phyloP scores from a whole-genome alignment of 257 asterid species.

The Rhazya stricta region DNA sequence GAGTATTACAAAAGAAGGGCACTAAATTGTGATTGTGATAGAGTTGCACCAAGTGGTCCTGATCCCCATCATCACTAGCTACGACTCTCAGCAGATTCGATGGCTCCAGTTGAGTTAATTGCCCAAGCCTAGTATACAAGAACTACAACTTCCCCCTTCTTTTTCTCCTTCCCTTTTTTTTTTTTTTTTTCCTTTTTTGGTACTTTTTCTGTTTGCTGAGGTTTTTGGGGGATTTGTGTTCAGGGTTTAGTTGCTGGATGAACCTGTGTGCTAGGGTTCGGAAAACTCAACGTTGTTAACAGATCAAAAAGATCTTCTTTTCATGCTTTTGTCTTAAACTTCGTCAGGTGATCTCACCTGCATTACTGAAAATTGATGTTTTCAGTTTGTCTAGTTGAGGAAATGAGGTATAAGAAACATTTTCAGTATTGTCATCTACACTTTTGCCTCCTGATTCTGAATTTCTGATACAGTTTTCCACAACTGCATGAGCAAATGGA shows the following conservation, averaged over 20 bases:
- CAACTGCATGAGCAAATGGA: too few relatives aligned
- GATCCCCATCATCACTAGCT: constrained; percentile 39
- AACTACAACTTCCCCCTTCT: not conserved
- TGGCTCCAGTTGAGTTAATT: too few relatives aligned
- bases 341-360: too few relatives aligned
- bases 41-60: constrained; percentile 43
- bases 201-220: not conserved
- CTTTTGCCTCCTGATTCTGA: too few relatives aligned
- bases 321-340: too few relatives aligned
- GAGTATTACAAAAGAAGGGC: constrained; percentile 30
- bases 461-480: too few relatives aligned
- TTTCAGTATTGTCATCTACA: too few relatives aligned
- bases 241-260: not conserved
- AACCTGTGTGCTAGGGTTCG: not conserved
- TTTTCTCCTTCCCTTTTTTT: not conserved
- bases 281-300: not conserved
- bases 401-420: too few relatives aligned
- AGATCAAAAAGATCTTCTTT: not conserved
- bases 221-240: not conserved
- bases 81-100: too few relatives aligned
- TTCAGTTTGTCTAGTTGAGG: too few relatives aligned
- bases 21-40: constrained; percentile 16
- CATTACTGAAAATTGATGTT: too few relatives aligned
- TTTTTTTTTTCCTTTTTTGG: not conserved
- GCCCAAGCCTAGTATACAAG: not conserved